Evolutionary conservation across 2,329 filamentous ascomycete species (phyloP), one percentile per base, ranked within the genome.

Genomic region (Alternaria viburni): DNA sequence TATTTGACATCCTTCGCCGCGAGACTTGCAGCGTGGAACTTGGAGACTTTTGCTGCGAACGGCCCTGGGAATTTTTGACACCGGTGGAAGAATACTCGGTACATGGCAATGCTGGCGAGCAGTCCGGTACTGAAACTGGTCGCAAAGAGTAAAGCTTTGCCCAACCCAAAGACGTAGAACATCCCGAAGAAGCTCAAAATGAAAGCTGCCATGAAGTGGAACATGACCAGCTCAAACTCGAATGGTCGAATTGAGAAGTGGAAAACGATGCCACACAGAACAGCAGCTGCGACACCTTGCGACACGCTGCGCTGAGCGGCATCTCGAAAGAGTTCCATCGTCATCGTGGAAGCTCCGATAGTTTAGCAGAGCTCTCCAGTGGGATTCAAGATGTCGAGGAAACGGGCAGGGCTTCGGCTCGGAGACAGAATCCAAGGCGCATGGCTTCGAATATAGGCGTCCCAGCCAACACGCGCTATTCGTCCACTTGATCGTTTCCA

Each of bases 1-100:
- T 77, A 79, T 32, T 76, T 64, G 3, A 71, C 59, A 30, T 71
- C 59, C 44, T 74, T 74, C 21, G 73, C 74, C 7, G 68, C 62
- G n/a, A 76, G 62, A 7, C 58, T 60, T 1, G 73, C 68, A 13
- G 68, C 69, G 25, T 78, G 77, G 41, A 79, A 73, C 5, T 69
- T 72, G 7, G 70, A 70, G 12, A 78, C 23, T 43, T 69, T 73
- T 12, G 71, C 72, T 11, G 15, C 36, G 13, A 72, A 36, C 5
- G 74, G 74, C 1, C 74, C 74, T 12, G 72, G 70, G 43, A 75
- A 74, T 4, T 57, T 67, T 26, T 70, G 59, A 32, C 68, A 70
- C 43, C 71, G 69, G 57, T 77, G 74, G 43, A 76, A 70, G 10
- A 68, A 49, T 3, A 74, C 19, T n/a, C 74, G 70, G 30, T 77